Conservation (phyloP, 495 filamentous ascomycete genomes). For the Parachaetomium inaequale region DNA sequence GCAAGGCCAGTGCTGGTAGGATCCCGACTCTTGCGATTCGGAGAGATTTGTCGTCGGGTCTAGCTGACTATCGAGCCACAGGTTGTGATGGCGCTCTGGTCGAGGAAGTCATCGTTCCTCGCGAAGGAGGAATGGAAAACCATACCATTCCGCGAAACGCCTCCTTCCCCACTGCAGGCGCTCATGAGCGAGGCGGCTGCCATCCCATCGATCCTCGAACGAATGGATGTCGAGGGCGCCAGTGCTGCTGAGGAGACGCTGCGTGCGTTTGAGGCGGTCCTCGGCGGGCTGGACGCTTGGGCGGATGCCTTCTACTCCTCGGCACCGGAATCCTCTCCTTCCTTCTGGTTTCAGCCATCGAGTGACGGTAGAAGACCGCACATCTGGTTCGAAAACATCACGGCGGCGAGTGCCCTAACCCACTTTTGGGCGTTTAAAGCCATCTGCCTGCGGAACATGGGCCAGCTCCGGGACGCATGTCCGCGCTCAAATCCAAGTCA, state of each 20-base stretch:
- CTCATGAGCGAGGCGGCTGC: slow-evolving; percentile 29
- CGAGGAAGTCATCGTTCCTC: slow-evolving; percentile 26
- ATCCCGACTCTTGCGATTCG: background rate
- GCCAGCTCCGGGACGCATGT: slow-evolving; percentile 15
- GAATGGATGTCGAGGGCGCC: slow-evolving; percentile 4
- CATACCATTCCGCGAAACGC: slow-evolving; percentile 29
- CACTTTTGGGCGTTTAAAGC: slow-evolving; percentile 39
- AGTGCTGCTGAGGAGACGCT: background rate
- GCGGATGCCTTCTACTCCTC: slow-evolving; percentile 9
- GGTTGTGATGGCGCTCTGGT: slow-evolving; percentile 1
- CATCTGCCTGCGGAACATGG: slow-evolving; percentile 33
- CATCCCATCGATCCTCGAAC: slow-evolving; percentile 31
- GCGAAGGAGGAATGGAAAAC: slow-evolving; percentile 28
- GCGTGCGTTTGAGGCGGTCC: slow-evolving; percentile 4
- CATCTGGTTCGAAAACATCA: slow-evolving; percentile 28
- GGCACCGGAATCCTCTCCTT: background rate
- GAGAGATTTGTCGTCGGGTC: background rate
- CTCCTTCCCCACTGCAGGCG: slow-evolving; percentile 32
- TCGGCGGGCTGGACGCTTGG: slow-evolving; percentile 21
- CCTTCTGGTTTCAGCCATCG: slow-evolving; percentile 13
- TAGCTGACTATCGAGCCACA: background rate
- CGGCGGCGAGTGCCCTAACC: slow-evolving; percentile 36
- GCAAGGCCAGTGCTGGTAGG: slow-evolving; percentile 36
- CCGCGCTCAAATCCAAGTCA: background rate
- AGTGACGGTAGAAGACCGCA: background rate